Base-by-base conservation (phyloP, 176 grass and related monocot species). In the Triticum urartu region DNA sequence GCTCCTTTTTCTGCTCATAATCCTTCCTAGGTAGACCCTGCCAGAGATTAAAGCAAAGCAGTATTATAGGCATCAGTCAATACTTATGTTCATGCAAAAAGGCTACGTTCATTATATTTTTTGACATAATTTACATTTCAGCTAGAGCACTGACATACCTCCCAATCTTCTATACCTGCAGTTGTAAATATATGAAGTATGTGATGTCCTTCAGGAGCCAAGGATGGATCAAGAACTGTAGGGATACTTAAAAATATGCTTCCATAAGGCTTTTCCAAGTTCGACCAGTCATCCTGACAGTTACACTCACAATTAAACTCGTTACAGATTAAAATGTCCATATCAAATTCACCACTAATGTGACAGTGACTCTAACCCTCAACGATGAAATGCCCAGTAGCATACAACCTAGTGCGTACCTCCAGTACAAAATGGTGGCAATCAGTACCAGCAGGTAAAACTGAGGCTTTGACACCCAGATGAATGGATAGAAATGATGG, bases 191-290 rank as follows among this genome's bases (percentile, higher is more conserved):
- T 92, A 85, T 95, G 95, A 89, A 98, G 88, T 90, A 98, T 94
- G 83, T 98, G 95, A 84, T 95, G 93, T 75, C 93, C 93, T 86
- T 98, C 90, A 3, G 91, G 91, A 77, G 95, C 93, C 86, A 98
- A 87, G 34, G 95, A 91, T 84, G 91, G 91, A 84, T 98, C 89
- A 79, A 98, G 95, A 92, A 98, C 90, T 76, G 95, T 98, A 64
- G 95, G 95, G 13, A 98, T 94, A 88, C 95, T 98, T 86, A 98
- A 78, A 93, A 98, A 98, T 87, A 95, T 95, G 81, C 93, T 98
- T 91, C 95, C 93, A 86, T 95, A 95, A 81, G 95, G 81, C 74
- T 94, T 94, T 71, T 98, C 91, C 82, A 95, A 90, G 77, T 94
- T 92, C 62, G 73, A 89, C 95, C 93, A 98, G 79, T 90, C 64